Evolutionary conservation across 331 rosid species (phyloP).

Genomic region (Stylosanthes scabra): DNA sequence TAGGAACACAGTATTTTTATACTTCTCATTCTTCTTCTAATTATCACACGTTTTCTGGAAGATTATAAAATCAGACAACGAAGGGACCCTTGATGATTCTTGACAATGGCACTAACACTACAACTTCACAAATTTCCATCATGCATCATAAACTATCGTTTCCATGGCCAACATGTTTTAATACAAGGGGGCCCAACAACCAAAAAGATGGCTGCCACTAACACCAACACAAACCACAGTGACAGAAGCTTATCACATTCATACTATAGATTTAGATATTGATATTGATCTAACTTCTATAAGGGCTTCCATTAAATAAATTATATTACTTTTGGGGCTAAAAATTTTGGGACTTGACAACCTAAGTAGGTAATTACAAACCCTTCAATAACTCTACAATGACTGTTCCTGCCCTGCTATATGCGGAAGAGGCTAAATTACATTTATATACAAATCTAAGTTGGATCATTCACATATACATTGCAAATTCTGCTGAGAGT

Average conservation of each 20-base stretch:
- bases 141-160: background rate
- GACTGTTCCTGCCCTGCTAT: slow-evolving; percentile 64
- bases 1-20: too few relatives aligned
- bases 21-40: too few relatives aligned
- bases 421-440: slow-evolving; percentile 66
- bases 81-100: background rate
- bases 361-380: slow-evolving; percentile 66
- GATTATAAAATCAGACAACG: background rate
- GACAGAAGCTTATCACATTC: slow-evolving; percentile 10
- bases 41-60: background rate
- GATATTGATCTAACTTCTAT: slow-evolving; percentile 49
- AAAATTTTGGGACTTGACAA: slow-evolving; percentile 46
- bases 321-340: slow-evolving; percentile 43
- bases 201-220: slow-evolving; percentile 24
- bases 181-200: slow-evolving; percentile 11
- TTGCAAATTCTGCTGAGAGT: slow-evolving; percentile 45
- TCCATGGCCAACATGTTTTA: background rate
- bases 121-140: background rate
- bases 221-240: background rate
- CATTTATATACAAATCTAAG: slow-evolving; percentile 74
- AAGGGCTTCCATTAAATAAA: slow-evolving; percentile 52
- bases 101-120: background rate
- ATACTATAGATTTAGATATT: slow-evolving; percentile 19
- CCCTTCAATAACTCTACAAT: slow-evolving; percentile 73
- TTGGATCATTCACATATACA: slow-evolving; percentile 40